phyloP scores from a whole-genome alignment of 805 yeast species.

The Saccharomycopsis fibuligera region DNA sequence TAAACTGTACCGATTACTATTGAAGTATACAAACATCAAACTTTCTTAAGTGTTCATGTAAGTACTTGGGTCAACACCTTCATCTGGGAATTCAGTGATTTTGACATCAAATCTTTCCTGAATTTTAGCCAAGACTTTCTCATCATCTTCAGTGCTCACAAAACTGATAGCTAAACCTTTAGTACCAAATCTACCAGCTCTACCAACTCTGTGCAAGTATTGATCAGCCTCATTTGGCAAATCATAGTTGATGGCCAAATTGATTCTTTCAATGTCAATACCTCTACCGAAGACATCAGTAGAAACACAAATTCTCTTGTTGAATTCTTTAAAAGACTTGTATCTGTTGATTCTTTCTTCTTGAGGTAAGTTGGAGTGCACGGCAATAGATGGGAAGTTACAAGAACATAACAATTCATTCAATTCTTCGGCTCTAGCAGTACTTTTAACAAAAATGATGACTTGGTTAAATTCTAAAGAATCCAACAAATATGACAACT shows the following conservation, averaged over 20 bases:
- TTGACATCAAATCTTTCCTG: conserved; percentile 97
- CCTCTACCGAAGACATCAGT: conserved; percentile 99
- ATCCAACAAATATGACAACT: conserved; percentile 86
- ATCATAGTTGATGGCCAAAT: conserved; percentile 96
- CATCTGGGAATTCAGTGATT: conserved; percentile 92
- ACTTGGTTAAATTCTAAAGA: conserved; percentile 96
- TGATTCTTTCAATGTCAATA: conserved; percentile 97
- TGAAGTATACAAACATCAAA: no score
- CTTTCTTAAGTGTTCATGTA: conserved; percentile 83
- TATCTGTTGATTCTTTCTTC: conserved; percentile 97
- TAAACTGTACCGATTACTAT: no score
- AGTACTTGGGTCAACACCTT: conserved; percentile 95
- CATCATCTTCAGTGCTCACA: conserved; percentile 80
- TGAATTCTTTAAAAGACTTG: conserved; percentile 94
- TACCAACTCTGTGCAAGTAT: conserved; percentile 97
- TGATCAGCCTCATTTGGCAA: conserved; percentile 96
- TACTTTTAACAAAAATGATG: conserved; percentile 88
- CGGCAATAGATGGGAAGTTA: conserved; percentile 95
- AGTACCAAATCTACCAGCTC: conserved; percentile 99
- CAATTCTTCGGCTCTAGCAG: conserved; percentile 86
- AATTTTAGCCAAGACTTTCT: conserved; percentile 82
- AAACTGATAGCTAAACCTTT: conserved; percentile 95
- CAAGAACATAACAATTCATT: conserved; percentile 84
- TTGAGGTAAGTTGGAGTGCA: conserved; percentile 92
- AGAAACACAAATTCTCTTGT: conserved; percentile 96